Evolutionary conservation across 2,329 filamentous ascomycete species (phyloP).

Genomic region (Curvularia sp.): DNA sequence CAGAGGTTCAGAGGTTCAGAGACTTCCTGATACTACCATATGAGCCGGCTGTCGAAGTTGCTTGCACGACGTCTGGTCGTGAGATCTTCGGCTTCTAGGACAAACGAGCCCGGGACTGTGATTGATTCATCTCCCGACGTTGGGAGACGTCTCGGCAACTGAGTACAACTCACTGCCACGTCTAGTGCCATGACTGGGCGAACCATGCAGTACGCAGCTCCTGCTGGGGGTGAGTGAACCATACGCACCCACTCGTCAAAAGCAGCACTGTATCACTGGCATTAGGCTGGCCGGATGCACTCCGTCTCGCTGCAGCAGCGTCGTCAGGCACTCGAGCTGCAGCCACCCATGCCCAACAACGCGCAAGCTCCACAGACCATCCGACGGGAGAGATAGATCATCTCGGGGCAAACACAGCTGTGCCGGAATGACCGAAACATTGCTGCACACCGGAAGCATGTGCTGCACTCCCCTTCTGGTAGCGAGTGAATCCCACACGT

Average conservation of each 20-base stretch:
- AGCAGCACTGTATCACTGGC: neutral
- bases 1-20: neutral
- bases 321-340: slow-evolving; percentile 1
- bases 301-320: slow-evolving; percentile 1
- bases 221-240: neutral
- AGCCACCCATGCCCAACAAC: slow-evolving; percentile 1
- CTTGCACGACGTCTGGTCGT: neutral
- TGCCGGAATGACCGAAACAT: slow-evolving; percentile 14
- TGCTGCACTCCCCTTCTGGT: slow-evolving; percentile 11
- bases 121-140: neutral
- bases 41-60: neutral
- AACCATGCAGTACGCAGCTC: neutral
- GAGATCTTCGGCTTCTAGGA: neutral
- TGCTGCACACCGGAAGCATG: slow-evolving; percentile 4
- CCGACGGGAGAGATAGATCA: neutral
- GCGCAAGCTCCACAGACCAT: neutral
- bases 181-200: neutral
- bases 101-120: neutral
- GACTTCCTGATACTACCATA: neutral
- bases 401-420: slow-evolving; percentile 1
- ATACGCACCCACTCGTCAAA: neutral
- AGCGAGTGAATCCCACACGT: slow-evolving; percentile 15
- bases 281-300: neutral
- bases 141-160: neutral
- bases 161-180: neutral